phyloP scores from a whole-genome alignment of 108 stramenopile species.

The Hondaea fermentalgiana region DNA sequence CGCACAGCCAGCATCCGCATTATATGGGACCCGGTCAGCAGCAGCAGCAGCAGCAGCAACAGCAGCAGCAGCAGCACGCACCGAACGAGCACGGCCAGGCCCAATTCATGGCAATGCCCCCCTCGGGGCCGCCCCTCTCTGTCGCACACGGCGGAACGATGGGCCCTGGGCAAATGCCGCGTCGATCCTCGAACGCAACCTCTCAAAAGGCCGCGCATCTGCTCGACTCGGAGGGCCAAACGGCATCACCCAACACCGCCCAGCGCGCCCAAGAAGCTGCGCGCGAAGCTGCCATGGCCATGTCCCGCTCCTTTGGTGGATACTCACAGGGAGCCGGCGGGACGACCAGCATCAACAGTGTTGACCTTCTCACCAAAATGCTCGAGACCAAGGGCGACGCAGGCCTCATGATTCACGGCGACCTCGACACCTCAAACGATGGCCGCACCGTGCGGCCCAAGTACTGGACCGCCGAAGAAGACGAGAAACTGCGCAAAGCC shows the following conservation, averaged over 20 bases:
- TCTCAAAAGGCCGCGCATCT: not conserved
- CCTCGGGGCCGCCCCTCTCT: not conserved
- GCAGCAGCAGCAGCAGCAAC: too few species aligned
- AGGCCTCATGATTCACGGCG: slow-evolving; percentile 11
- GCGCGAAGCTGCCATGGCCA: not conserved
- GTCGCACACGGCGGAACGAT: not conserved
- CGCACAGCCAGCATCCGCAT: too few species aligned
- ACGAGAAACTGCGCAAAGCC: not conserved
- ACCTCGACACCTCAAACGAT: not conserved
- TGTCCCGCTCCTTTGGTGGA: not conserved
- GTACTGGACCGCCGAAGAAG: slow-evolving; percentile 11
- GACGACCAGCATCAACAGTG: not conserved
- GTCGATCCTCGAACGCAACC: not conserved
- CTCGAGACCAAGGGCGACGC: not conserved
- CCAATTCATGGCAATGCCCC: not conserved
- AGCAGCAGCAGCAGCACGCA: too few species aligned
- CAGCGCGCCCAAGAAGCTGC: not conserved
- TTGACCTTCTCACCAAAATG: not conserved
- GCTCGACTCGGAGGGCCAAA: not conserved
- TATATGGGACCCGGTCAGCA: too few species aligned
- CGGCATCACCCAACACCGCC: not conserved
- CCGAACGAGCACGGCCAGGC: not conserved
- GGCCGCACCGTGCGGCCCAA: not conserved
- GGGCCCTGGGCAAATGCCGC: not conserved
- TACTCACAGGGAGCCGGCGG: not conserved